Percentiles rank a stretch among this genome's conserved stretches.
Evolutionary conservation across 1,284 basidiomycete genomes (phyloP).

Genomic region (Rhodotorula sp.): DNA sequence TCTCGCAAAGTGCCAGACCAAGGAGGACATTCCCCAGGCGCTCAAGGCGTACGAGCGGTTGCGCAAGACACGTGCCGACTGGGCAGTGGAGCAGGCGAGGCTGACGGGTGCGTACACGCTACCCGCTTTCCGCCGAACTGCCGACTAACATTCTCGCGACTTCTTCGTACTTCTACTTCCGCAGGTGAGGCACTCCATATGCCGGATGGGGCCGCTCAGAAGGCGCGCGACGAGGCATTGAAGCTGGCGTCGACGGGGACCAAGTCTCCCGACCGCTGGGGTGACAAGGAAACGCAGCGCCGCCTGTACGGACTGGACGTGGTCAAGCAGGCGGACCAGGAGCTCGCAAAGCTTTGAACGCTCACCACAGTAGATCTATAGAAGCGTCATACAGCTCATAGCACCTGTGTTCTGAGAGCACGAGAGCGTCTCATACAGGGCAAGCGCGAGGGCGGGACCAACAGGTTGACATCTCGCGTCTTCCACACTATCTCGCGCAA

Average conservation of each 20-base stretch:
- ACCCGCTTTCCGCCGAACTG: too few species aligned
- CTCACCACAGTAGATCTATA: too few species aligned
- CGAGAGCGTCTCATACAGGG: too few species aligned
- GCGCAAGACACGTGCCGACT: slow-evolving; percentile 52
- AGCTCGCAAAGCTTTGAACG: slow-evolving; percentile 12
- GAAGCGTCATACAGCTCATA: too few species aligned
- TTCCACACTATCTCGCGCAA: too few species aligned
- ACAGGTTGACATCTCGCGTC: too few species aligned
- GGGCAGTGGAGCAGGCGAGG: slow-evolving; percentile 50
- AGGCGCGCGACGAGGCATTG: slow-evolving; percentile 38
- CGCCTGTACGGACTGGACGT: slow-evolving; percentile 22
- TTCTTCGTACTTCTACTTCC: background rate
- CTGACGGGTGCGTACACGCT: slow-evolving; percentile 33
- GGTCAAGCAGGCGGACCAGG: slow-evolving; percentile 19
- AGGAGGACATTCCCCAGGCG: slow-evolving; percentile 49
- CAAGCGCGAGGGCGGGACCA: too few species aligned
- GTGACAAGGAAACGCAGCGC: slow-evolving; percentile 25
- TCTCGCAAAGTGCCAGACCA: slow-evolving; percentile 47
- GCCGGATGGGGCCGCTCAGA: slow-evolving; percentile 42
- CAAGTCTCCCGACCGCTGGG: slow-evolving; percentile 26
- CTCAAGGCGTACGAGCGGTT: slow-evolving; percentile 49
- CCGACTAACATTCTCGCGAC: background rate
- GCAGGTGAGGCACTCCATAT: slow-evolving; percentile 51
- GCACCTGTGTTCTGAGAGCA: too few species aligned
- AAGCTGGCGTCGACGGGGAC: slow-evolving; percentile 16